Conservation (phyloP, 2,329 filamentous ascomycete genomes). For the Calonectria leucothoes region DNA sequence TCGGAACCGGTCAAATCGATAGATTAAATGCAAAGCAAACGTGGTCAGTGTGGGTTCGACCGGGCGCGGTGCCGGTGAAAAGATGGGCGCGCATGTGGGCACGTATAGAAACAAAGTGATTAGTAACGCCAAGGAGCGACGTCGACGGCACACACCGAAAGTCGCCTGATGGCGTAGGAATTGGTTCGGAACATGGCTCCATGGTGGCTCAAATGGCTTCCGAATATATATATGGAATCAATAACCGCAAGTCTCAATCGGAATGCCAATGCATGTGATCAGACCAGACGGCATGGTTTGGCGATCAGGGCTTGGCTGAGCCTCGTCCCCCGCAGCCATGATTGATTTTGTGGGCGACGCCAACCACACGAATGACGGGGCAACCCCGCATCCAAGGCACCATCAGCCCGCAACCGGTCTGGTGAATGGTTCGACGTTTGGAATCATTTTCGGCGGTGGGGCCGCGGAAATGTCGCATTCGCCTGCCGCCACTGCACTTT, state of each 20-base stretch:
- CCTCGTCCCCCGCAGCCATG: background rate
- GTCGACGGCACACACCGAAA: background rate
- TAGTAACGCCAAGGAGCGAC: conserved; percentile 14
- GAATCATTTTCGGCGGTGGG: background rate
- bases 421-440: conserved; percentile 11
- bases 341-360: background rate
- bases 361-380: background rate
- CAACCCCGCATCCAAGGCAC: conserved; percentile 7
- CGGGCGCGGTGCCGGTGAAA: conserved; percentile 16
- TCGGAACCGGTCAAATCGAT: conserved; percentile 7
- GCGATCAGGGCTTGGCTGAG: background rate
- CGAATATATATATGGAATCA: no score
- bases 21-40: background rate
- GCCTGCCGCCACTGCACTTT: background rate
- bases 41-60: background rate
- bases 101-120: conserved; percentile 11
- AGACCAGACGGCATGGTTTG: background rate
- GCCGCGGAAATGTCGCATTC: conserved; percentile 8
- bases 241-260: no score
- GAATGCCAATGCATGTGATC: background rate
- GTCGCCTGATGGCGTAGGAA: background rate
- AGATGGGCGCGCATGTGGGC: conserved; percentile 22
- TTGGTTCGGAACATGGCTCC: background rate
- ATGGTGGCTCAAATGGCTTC: background rate
- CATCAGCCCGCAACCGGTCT: conserved; percentile 8